Base-by-base conservation (phyloP, 139 green algal species). In the Chlorella sp. region DNA sequence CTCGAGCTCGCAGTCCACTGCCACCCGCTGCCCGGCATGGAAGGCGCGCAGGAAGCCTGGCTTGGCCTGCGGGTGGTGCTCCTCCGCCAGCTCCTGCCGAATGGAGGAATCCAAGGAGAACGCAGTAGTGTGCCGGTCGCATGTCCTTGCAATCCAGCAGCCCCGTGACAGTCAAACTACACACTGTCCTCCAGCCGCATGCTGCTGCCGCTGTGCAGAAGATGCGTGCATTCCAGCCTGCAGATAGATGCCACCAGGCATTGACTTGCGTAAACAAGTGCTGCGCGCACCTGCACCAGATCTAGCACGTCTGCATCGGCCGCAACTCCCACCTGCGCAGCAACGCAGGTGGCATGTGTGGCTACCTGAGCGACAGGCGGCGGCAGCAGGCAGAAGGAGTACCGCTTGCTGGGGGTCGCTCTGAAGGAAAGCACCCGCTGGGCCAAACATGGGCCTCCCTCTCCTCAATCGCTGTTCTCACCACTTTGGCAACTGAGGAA, bases 31-130 rank as follows among this genome's bases (percentile, higher is more conserved):
- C 67, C 85, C 76, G 22, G 28, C n/a, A 51, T 69, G 54, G 76
- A 69, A 87, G 30, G 73, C 81, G 3, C 88, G 79, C 28, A 93
- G 73, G 54, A 82, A 83, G 77, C 89, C 88, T 13, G 92, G 58
- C 26, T 81, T 76, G 75, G 90, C 64, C 1, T 82, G 41, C 30
- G 83, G 76, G 60, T 95, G 88, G 81, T 95, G 92, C n/a, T 41
- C 34, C 22, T 83, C 77, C 9, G 90, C 93, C 44, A 96, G 69
- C 28, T 74, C 73, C 68, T 89, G 84, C 44, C 13, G 11, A 54
- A 54, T 17, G 46, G 7, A 11, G 11, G 11, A 54, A 54, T 17
- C 8, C 11, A 7, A 54, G 46, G 46, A 7, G 11, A 7, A 54
- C 46, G 11, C 46, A 54, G 8, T 7, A 7, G 8, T 54, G 46